Evolutionary conservation across 257 asterid species (phyloP), one percentile per base, ranked within the genome.

Genomic region (Solanum chmielewskii): DNA sequence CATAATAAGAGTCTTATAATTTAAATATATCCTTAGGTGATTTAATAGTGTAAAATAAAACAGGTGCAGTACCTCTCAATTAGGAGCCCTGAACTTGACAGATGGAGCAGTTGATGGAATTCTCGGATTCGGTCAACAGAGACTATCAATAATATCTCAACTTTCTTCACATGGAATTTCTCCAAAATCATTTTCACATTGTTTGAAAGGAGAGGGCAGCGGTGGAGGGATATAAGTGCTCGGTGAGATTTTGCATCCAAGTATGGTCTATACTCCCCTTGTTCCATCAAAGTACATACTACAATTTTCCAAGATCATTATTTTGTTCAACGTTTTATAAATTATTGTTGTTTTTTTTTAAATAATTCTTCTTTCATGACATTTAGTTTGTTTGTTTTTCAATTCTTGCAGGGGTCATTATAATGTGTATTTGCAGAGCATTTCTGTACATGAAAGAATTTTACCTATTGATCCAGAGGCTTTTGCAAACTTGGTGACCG

Each of bases 211-310:
- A 89, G 98, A 94, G 23, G 96, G 93, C 62, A 91, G 88, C 71
- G 97, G 98, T 88, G 98, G 98, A 35, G 98, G 98, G 76, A 89
- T 91, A 90, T 90, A 94, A 77, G 98, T 94, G 92, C 94, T 94
- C 91, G 99, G 16, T 47, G 56, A 47, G 56, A 47, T 47, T 47
- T 47, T 47, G 7, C 6, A 47, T 14, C 56, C 18, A 2, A 94
- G 94, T 86, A 91, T 96, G 90, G 94, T 92, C 89, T 96, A 96
- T 88, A 95, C 94, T 87, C 98, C 99, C 88, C 97, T 95, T 84
- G 97, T 94, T 89, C 98, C 97, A 59, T 94, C 98, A 86, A 98
- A 92, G 98, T 94, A 92, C 90, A 97, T 94, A 3, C 45, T 42
- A 0, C 45, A 42, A 92, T 96, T 42, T 42, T 42, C 45, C 45